Evolutionary conservation across 305 asterid genomes (phyloP).

Genomic region (Petunia hybrid): DNA sequence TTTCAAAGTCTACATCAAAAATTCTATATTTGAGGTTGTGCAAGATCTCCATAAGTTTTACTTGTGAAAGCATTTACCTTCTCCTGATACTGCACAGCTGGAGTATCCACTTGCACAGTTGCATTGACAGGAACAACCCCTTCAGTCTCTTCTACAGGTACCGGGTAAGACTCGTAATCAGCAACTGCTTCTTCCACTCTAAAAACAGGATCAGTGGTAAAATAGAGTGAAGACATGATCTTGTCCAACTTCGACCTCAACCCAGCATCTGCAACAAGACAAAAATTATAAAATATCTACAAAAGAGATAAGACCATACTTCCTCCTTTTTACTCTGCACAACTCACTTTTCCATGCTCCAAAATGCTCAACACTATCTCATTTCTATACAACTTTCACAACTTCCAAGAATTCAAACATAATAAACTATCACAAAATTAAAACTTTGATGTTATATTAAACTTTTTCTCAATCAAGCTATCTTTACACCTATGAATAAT

Average conservation of each 20-base stretch:
- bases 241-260: conserved; percentile 64
- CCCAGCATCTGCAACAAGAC: conserved; percentile 53
- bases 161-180: conserved; percentile 51
- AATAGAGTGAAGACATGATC: conserved; percentile 75
- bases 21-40: neutral
- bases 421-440: neutral
- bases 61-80: conserved; percentile 46
- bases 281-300: conserved; percentile 17
- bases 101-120: conserved; percentile 43
- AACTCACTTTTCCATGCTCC: neutral
- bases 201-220: conserved; percentile 53
- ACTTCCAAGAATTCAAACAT: neutral
- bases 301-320: neutral
- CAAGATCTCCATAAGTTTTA: neutral
- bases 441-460: conserved; percentile 7
- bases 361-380: neutral
- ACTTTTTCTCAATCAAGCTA: neutral
- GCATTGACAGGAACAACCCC: conserved; percentile 39
- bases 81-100: conserved; percentile 46
- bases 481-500: neutral
- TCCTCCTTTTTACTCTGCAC: neutral
- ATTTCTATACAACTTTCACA: conserved; percentile 18
- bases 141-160: conserved; percentile 48
- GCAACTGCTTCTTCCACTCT: conserved; percentile 64
- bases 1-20: neutral